Percentiles rank a stretch among this genome's conserved stretches.
phyloP scores from a whole-genome alignment of 1,284 basidiomycete genomes.

The Mycosarcoma maydis region DNA sequence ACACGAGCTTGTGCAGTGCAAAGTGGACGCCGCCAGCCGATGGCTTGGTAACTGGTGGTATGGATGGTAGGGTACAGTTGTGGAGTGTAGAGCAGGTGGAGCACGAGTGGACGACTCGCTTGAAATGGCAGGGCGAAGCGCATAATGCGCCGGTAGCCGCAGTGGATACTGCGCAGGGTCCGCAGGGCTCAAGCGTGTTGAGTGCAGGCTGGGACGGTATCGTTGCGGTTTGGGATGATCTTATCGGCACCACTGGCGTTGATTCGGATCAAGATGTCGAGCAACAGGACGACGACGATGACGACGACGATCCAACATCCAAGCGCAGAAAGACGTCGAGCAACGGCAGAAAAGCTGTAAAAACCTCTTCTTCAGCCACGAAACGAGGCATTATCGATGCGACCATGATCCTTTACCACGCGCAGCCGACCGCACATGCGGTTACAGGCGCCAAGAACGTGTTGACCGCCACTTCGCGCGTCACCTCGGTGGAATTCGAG shows the following conservation, averaged over 20 bases:
- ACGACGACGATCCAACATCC: too few species aligned
- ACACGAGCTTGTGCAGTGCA: constrained; percentile 76
- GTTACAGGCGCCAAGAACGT: constrained; percentile 35
- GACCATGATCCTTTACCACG: constrained; percentile 34
- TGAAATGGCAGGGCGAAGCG: constrained; percentile 32
- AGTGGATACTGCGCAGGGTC: constrained; percentile 32
- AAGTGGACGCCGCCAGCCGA: constrained; percentile 70
- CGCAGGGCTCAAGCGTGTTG: constrained; percentile 26
- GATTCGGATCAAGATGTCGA: constrained; percentile 22
- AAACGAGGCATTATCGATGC: constrained; percentile 22
- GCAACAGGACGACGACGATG: too few species aligned
- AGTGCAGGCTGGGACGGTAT: constrained; percentile 61
- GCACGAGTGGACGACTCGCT: constrained; percentile 19
- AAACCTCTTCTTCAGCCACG: not conserved
- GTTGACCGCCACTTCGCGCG: constrained; percentile 48
- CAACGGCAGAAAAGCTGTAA: constrained; percentile 13
- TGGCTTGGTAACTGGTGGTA: constrained; percentile 77
- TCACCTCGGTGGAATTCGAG: constrained; percentile 43
- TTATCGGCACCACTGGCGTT: constrained; percentile 4
- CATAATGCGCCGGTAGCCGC: constrained; percentile 47
- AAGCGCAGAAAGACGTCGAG: constrained; percentile 30
- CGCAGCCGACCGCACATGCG: constrained; percentile 11
- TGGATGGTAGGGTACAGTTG: constrained; percentile 76
- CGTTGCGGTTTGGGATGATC: constrained; percentile 57
- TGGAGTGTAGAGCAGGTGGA: constrained; percentile 33